phyloP scores from a whole-genome alignment of 306 rosid species.

The Sindora glabra region DNA sequence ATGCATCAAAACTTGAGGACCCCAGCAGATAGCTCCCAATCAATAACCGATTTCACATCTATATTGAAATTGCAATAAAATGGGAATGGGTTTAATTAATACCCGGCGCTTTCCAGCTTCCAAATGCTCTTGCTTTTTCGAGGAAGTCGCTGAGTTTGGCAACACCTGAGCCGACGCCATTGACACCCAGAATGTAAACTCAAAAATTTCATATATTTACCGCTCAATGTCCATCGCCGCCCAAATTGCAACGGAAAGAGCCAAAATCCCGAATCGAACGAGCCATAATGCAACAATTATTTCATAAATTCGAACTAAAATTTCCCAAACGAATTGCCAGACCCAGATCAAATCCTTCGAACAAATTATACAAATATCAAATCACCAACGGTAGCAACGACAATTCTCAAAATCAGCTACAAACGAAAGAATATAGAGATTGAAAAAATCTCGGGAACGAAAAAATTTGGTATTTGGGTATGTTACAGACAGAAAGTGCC shows the following conservation, averaged over 20 bases:
- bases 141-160: conserved; percentile 52
- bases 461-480: background rate
- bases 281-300: conserved; percentile 7
- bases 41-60: background rate
- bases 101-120: conserved; percentile 98
- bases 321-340: background rate
- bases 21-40: background rate
- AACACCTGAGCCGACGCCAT: conserved; percentile 98
- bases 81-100: conserved; percentile 16
- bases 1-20: background rate
- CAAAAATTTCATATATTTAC: conserved; percentile 20
- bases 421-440: conserved; percentile 4
- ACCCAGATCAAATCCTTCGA: conserved; percentile 24
- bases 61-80: background rate
- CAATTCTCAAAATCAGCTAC: background rate
- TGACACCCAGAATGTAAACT: conserved; percentile 11
- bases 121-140: conserved; percentile 77
- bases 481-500: conserved; percentile 21
- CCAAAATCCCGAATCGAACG: background rate
- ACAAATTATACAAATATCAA: conserved; percentile 18
- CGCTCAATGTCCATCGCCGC: conserved; percentile 3
- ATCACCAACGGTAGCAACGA: conserved; percentile 19
- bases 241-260: background rate
- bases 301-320: background rate
- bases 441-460: background rate